phyloP scores from a whole-genome alignment of 331 rosid species.

The Quercus phellos region DNA sequence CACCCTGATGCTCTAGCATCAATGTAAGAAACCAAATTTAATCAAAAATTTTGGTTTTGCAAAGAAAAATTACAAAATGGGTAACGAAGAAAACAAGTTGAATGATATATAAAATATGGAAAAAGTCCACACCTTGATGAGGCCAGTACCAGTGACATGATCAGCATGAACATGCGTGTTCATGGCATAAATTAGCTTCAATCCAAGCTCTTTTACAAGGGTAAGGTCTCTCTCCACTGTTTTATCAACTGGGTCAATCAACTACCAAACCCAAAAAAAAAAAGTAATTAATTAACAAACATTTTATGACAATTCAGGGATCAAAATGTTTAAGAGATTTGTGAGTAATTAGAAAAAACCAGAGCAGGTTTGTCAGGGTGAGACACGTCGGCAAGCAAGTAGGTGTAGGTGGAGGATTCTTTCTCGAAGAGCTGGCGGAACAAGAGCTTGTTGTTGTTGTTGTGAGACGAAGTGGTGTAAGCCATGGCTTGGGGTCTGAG shows the following conservation, averaged over 20 bases:
- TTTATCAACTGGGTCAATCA: conserved; percentile 97
- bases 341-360: conserved; percentile 21
- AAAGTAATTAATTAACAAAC: not conserved
- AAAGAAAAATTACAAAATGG: too few relatives aligned
- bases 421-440: conserved; percentile 95
- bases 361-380: conserved; percentile 79
- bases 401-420: conserved; percentile 89
- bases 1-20: conserved; percentile 49
- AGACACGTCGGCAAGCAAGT: conserved; percentile 74
- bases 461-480: conserved; percentile 39
- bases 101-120: not conserved
- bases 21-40: too few relatives aligned
- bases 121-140: conserved; percentile 58
- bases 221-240: conserved; percentile 83
- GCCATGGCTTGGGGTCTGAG: conserved; percentile 31
- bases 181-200: conserved; percentile 72
- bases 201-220: conserved; percentile 60
- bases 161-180: conserved; percentile 99
- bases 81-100: too few relatives aligned
- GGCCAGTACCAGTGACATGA: conserved; percentile 93
- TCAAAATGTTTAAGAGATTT: too few relatives aligned
- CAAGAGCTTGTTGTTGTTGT: conserved; percentile 38
- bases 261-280: conserved; percentile 31
- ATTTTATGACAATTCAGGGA: too few relatives aligned
- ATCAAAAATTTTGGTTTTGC: too few relatives aligned